phyloP scores from a whole-genome alignment of 495 filamentous ascomycete genomes.

The Penicillium robsamsonii region DNA sequence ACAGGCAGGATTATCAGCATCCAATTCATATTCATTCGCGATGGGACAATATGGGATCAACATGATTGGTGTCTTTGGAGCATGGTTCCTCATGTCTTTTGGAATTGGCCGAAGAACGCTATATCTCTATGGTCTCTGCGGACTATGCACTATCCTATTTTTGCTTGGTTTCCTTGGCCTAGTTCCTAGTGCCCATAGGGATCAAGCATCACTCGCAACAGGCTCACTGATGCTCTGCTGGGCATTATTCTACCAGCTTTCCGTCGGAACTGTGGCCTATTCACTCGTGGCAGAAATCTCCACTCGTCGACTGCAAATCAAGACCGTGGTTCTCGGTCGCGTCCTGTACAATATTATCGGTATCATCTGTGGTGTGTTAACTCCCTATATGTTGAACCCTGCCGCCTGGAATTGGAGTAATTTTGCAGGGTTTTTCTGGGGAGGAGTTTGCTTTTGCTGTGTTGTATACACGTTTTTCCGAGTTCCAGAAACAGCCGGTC shows the following conservation, averaged over 20 bases:
- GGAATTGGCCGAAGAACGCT: background rate
- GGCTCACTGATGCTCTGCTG: background rate
- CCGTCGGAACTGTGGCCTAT: conserved; percentile 65
- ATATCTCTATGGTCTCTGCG: background rate
- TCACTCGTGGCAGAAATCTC: conserved; percentile 65
- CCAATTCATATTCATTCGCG: background rate
- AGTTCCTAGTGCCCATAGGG: background rate
- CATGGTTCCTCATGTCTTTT: background rate
- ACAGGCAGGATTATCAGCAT: background rate
- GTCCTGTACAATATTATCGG: conserved; percentile 53
- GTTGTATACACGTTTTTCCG: background rate
- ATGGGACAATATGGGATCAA: background rate
- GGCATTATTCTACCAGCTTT: conserved; percentile 50
- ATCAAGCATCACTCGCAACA: background rate
- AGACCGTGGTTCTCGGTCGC: conserved; percentile 59
- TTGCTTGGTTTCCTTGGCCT: background rate
- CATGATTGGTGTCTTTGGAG: background rate
- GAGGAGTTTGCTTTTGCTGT: background rate
- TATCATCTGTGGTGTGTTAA: conserved; percentile 4
- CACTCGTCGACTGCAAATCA: conserved; percentile 59
- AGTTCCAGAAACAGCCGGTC: background rate
- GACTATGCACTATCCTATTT: background rate
- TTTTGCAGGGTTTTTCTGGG: background rate
- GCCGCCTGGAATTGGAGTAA: background rate
- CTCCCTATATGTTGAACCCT: background rate